Conservation (phyloP, 441 rosid species). For the Biscutella laevigata region DNA sequence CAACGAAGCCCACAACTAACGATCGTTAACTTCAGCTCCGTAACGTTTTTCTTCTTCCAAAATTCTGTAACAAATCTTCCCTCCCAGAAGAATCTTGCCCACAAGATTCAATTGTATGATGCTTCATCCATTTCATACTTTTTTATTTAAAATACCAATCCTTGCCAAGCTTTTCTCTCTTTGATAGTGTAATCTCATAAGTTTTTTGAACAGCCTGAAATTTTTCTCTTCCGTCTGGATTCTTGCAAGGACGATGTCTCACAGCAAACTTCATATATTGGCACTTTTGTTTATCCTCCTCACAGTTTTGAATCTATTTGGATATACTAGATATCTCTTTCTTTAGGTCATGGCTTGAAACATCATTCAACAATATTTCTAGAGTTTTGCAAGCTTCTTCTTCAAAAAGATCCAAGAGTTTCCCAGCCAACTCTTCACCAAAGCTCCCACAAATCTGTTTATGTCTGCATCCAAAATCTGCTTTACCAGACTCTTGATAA, state of each 20-base stretch:
- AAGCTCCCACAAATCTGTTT: too few relatives aligned
- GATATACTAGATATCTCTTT: conserved; percentile 62
- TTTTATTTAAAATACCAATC: too few relatives aligned
- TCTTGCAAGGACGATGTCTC: conserved; percentile 98
- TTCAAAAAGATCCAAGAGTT: conserved; percentile 98
- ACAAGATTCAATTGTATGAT: too few relatives aligned
- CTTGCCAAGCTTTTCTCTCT: too few relatives aligned
- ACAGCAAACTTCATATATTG: conserved; percentile 99
- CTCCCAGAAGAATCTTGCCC: too few relatives aligned
- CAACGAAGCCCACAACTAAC: too few relatives aligned
- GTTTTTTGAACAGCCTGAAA: conserved; percentile 99
- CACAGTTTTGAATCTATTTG: conserved; percentile 89
- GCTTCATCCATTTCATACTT: too few relatives aligned
- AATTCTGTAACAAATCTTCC: too few relatives aligned
- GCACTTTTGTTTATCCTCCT: conserved; percentile 97
- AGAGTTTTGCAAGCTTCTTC: conserved; percentile 95
- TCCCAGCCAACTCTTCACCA: conserved; percentile 95
- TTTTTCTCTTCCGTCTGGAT: conserved; percentile 98
- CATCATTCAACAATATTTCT: conserved; percentile 82
- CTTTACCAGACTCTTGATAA: conserved; percentile 98
- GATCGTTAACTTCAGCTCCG: too few relatives aligned
- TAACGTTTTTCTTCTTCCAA: too few relatives aligned
- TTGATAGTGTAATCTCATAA: too few relatives aligned
- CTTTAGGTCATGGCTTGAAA: conserved; percentile 47
- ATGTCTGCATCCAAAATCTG: too few relatives aligned